phyloP scores from a whole-genome alignment of 257 asterid species.

The Ocimum tenuiflorum region DNA sequence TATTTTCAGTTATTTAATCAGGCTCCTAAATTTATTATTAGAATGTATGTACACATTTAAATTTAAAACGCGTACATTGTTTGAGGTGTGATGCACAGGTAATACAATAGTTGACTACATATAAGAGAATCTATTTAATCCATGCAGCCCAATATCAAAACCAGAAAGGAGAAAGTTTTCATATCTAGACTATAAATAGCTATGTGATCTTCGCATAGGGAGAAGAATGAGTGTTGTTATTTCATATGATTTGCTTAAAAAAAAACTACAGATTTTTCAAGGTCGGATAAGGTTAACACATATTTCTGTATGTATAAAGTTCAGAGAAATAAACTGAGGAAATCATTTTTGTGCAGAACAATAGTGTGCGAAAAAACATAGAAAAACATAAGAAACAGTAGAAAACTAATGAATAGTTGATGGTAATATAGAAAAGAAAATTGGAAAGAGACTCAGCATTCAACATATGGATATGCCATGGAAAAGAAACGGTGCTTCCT shows the following conservation, averaged over 20 bases:
- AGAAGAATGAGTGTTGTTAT: not conserved
- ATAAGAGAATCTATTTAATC: not conserved
- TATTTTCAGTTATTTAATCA: too few species aligned
- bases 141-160: not conserved
- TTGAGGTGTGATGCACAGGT: not conserved
- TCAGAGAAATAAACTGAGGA: not conserved
- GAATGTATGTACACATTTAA: not conserved
- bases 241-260: constrained; percentile 5
- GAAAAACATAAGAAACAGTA: not conserved
- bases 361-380: not conserved
- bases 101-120: not conserved
- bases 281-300: not conserved
- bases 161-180: not conserved
- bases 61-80: not conserved
- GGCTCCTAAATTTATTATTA: too few species aligned
- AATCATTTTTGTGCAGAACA: not conserved
- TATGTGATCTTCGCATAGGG: constrained; percentile 1
- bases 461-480: not conserved
- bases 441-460: too few species aligned
- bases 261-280: not conserved
- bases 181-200: not conserved
- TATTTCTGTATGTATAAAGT: not conserved
- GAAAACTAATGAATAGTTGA: not conserved
- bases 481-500: not conserved
- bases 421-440: constrained; percentile 6